A percentile compares a stretch with the other conserved stretches of the same genome.
These are phyloP conservation scores for Podila epigama DNA, from an alignment of 192 early-diverging fungal genomes.

Conservation along the genomic window DNA sequence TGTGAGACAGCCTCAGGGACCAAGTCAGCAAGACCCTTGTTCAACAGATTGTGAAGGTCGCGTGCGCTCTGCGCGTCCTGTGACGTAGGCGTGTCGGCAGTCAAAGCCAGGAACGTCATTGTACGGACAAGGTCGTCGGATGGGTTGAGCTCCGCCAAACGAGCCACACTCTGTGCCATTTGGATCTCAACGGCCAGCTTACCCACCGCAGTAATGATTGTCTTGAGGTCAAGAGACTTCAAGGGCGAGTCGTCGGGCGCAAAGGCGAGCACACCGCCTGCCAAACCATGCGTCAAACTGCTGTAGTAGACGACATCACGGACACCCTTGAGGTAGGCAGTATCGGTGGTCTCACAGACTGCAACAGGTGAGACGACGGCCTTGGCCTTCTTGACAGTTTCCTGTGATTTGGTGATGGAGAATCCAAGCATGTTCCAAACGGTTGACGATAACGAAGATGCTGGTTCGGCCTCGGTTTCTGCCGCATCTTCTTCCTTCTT, in stretches of 20 bases:
- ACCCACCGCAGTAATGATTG: slow-evolving; percentile 14
- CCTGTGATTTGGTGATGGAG: slow-evolving; percentile 9
- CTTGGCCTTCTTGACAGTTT: slow-evolving; percentile 4
- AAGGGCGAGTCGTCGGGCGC: slow-evolving; percentile 1
- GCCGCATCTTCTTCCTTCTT: neutral
- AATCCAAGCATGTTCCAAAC: slow-evolving; percentile 18
- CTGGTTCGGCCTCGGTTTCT: neutral
- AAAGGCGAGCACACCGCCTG: slow-evolving; percentile 2
- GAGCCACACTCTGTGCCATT: slow-evolving; percentile 21
- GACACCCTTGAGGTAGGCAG: slow-evolving; percentile 9
- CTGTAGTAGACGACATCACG: slow-evolving; percentile 23
- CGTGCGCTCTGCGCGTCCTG: neutral
- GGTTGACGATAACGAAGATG: neutral
- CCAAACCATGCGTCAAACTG: slow-evolving; percentile 18
- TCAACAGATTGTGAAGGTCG: slow-evolving; percentile 10
- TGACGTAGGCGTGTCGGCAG: neutral
- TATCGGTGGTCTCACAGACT: slow-evolving; percentile 10
- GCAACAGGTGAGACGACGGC: neutral
- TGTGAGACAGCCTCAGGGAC: neutral
- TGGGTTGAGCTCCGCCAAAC: slow-evolving; percentile 17
- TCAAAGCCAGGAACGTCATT: slow-evolving; percentile 14
- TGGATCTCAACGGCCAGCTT: slow-evolving; percentile 24
- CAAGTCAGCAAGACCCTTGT: neutral
- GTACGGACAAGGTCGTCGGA: neutral
- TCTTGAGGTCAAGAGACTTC: slow-evolving; percentile 10